Conservation (phyloP, 2,329 filamentous ascomycete genomes). For the Cadophora sp. region DNA sequence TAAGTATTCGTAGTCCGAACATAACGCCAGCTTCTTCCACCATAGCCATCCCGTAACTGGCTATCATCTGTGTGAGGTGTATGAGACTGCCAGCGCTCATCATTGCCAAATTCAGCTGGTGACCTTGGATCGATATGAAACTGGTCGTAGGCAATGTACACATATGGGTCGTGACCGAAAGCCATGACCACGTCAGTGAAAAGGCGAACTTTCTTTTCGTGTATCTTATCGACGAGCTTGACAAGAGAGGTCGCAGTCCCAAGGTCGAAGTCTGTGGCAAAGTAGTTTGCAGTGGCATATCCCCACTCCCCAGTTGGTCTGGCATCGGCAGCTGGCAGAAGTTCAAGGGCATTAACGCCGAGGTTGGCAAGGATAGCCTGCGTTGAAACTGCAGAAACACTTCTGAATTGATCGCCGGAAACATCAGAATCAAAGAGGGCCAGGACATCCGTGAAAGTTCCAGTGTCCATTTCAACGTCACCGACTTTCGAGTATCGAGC, state of each 20-base stretch:
- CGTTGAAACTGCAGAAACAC: conserved; percentile 14
- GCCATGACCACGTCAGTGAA: conserved; percentile 35
- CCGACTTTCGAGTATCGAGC: conserved; percentile 20
- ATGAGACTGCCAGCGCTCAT: conserved; percentile 30
- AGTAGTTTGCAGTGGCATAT: conserved; percentile 34
- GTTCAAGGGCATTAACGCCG: conserved; percentile 30
- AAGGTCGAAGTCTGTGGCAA: conserved; percentile 29
- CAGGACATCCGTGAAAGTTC: conserved; percentile 30
- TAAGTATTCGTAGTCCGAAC: conserved; percentile 22
- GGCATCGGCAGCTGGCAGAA: conserved; percentile 32
- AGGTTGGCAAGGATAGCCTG: conserved; percentile 27
- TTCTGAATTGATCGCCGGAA: conserved; percentile 22
- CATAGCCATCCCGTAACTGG: conserved; percentile 26
- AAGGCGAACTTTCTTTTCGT: conserved; percentile 26
- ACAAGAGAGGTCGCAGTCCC: conserved; percentile 26
- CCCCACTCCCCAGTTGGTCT: conserved; percentile 31
- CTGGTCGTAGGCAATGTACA: conserved; percentile 29
- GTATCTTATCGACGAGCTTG: conserved; percentile 27
- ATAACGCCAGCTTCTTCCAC: conserved; percentile 30
- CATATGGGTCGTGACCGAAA: conserved; percentile 32
- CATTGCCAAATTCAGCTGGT: conserved; percentile 12
- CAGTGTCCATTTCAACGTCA: conserved; percentile 24
- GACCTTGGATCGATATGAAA: conserved; percentile 27
- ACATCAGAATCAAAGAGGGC: conserved; percentile 25
- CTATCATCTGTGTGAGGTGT: conserved; percentile 6